Conservation (phyloP, 2,329 filamentous ascomycete genomes). For the Aspergillus arachidicola region DNA sequence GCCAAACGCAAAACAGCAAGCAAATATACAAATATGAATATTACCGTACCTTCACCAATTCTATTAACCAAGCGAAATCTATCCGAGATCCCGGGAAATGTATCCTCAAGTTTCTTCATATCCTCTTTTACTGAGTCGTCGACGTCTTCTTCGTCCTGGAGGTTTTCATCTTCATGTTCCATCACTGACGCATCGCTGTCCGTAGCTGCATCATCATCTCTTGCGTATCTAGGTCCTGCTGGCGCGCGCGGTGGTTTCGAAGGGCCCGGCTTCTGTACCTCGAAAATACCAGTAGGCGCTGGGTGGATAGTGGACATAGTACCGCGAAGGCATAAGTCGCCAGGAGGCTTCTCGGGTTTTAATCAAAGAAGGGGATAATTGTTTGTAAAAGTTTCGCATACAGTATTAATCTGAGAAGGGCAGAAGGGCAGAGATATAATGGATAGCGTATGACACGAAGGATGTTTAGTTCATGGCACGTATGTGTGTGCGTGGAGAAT, state of each 20-base stretch:
- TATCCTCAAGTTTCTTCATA: constrained; percentile 80
- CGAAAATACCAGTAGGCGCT: constrained; percentile 28
- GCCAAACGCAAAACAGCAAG: neutral
- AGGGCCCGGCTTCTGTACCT: constrained; percentile 24
- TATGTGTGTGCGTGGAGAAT: neutral
- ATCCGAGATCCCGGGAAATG: constrained; percentile 80
- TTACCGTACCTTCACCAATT: constrained; percentile 80
- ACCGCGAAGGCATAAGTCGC: neutral
- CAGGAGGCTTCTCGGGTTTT: neutral
- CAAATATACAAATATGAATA: neutral
- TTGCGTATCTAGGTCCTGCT: constrained; percentile 19
- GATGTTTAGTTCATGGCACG: neutral
- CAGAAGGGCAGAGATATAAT: neutral
- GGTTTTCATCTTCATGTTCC: constrained; percentile 19
- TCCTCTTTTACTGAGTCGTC: constrained; percentile 70
- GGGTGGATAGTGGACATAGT: constrained; percentile 31
- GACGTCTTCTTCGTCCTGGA: constrained; percentile 39
- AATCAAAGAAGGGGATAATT: neutral
- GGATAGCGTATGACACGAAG: neutral
- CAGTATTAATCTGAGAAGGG: neutral
- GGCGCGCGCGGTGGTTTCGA: constrained; percentile 15
- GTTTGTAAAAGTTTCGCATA: neutral
- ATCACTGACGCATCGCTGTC: constrained; percentile 20
- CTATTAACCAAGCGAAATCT: constrained; percentile 91
- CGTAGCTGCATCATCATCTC: constrained; percentile 17